Base-by-base conservation (phyloP, 768 basidiomycete genomes). In the Kwoniella europaea region DNA sequence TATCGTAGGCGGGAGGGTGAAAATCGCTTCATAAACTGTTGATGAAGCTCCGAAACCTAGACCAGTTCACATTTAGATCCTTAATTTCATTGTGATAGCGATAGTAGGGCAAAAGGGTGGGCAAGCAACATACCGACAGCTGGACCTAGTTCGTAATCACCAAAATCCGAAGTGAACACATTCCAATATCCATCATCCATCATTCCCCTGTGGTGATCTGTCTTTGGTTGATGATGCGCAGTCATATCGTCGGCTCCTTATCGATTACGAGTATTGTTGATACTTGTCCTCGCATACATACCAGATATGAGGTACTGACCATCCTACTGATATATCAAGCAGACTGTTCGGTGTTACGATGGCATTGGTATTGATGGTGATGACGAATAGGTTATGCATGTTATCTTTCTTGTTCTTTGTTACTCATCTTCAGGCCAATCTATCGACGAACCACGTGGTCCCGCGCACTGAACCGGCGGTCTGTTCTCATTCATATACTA, bases 41-140 rank as follows among this genome's bases (percentile, higher is more conserved):
- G 95, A 96, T 3, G 93, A 94, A 2, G 95, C 91, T 20, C 95
- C 95, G 76, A 91, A 94, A 1, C 94, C 94, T 80, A 52, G 15
- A n/a, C 16, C 13, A 41, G 20, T 20, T 18, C 22, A 58, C 35
- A 27, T 29, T 15, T 15, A 18, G 12, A 50, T 50, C 12, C 1
- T 15, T 4, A 13, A 10, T 35, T 27, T 54, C n/a, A 56, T 18
- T 16, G n/a, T 42, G 46, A 13, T 35, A 35, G 56, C 65, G 53
- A 42, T 13, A 24, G 61, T 3, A 69, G 18, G 20, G 16, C 41
- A 29, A 20, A 20, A 41, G 16, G 29, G 5, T 12, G n/a, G 22
- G 10, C 12, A 50, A 1, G 46, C 6, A 18, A 68, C 74, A 50
- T 50, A 75, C 74, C 74, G 63, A 95, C 93, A 20, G 92, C 88